These are phyloP conservation scores for Gossypium davidsonii DNA, from an alignment of 441 rosid genomes.

Conservation along the genomic window DNA sequence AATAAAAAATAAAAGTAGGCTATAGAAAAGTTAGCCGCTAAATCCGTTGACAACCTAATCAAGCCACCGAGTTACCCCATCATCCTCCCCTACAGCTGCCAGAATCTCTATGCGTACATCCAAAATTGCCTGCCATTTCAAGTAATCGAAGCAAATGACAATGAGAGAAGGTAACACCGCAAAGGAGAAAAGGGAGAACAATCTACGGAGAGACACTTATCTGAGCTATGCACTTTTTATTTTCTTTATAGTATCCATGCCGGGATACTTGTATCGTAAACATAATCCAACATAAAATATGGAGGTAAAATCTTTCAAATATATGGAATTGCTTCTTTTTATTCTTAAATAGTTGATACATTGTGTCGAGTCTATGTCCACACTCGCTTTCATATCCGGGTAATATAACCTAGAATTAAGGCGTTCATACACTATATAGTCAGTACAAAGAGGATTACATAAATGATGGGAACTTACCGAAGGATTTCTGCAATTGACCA, in stretches of 20 bases:
- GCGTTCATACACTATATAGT: not conserved
- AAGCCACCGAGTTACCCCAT: slow-evolving; percentile 87
- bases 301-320: not conserved
- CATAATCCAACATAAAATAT: not conserved
- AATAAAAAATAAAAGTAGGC: not conserved
- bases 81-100: slow-evolving; percentile 72
- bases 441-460: not conserved
- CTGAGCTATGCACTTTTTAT: no score
- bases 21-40: slow-evolving; percentile 4
- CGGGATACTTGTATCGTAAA: not conserved
- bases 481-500: slow-evolving; percentile 81
- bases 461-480: slow-evolving; percentile 33
- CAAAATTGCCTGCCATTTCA: slow-evolving; percentile 64
- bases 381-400: not conserved
- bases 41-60: slow-evolving; percentile 35
- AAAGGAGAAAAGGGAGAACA: not conserved
- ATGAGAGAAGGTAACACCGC: not conserved
- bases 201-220: not conserved
- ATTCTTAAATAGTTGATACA: no score
- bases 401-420: not conserved
- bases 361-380: no score
- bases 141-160: slow-evolving; percentile 13
- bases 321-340: not conserved
- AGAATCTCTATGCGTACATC: slow-evolving; percentile 74
- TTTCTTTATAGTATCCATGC: not conserved